phyloP scores from a whole-genome alignment of 2,329 filamentous ascomycete genomes.

The Didymella keratinophila region DNA sequence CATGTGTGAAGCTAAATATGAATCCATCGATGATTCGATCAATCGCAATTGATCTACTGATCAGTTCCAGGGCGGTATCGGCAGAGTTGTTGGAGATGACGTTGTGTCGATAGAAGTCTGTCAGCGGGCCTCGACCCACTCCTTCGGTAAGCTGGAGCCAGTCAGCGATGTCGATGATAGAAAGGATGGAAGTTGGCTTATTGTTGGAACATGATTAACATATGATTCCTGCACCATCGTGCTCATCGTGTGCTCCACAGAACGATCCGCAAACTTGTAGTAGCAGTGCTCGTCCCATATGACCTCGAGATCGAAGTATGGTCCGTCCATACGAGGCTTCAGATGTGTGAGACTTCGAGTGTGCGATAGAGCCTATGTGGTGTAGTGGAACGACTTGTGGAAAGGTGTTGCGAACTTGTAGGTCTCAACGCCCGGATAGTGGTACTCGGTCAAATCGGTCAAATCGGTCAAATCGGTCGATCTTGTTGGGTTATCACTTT shows the following conservation, averaged over 20 bases:
- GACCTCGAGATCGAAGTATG: neutral
- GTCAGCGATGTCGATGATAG: neutral
- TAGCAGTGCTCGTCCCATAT: constrained; percentile 76
- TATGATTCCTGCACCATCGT: constrained; percentile 81
- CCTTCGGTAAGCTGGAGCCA: neutral
- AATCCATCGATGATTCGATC: neutral
- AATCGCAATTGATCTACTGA: neutral
- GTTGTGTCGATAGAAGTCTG: neutral
- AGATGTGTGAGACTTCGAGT: neutral
- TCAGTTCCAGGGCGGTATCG: neutral
- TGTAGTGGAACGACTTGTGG: constrained; percentile 56
- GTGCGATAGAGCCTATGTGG: constrained; percentile 25
- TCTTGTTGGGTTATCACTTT: neutral
- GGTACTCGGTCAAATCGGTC: constrained; percentile 41
- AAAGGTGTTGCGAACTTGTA: constrained; percentile 60
- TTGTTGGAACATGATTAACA: constrained; percentile 52
- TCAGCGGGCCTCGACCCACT: neutral
- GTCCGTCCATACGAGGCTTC: neutral
- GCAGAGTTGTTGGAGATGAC: neutral
- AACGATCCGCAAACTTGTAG: constrained; percentile 72
- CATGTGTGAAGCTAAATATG: neutral
- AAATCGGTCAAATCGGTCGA: constrained; percentile 23
- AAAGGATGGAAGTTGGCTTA: neutral
- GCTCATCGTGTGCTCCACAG: constrained; percentile 75
- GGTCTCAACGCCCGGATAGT: constrained; percentile 57